Percentiles rank a stretch among this genome's conserved stretches.
Evolutionary conservation across 163 green algal genomes (phyloP).

Genomic region (Prototheca cutis): DNA sequence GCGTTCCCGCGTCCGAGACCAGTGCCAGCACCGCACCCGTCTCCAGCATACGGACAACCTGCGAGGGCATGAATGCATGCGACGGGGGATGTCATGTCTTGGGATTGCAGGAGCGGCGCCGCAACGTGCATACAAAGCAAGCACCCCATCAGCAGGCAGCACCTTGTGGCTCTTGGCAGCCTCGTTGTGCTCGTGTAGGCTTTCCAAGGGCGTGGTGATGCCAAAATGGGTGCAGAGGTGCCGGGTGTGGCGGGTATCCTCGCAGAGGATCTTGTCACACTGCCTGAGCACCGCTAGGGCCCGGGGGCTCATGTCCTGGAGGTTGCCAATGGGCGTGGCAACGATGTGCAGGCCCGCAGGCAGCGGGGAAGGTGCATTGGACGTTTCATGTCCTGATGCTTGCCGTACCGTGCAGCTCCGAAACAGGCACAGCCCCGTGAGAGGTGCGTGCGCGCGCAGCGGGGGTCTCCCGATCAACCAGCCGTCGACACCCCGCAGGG

Average conservation of each 20-base stretch:
- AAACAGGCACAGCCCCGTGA: too few species aligned
- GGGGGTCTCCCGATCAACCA: too few species aligned
- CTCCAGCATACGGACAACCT: constrained; percentile 41
- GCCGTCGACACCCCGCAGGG: too few species aligned
- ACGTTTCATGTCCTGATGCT: not conserved
- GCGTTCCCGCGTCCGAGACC: constrained; percentile 77
- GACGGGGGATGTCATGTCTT: not conserved
- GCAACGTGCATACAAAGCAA: too few species aligned
- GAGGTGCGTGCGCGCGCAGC: too few species aligned
- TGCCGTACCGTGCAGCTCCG: not conserved
- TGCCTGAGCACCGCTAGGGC: constrained; percentile 51
- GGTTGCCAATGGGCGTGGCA: constrained; percentile 57
- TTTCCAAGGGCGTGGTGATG: constrained; percentile 43
- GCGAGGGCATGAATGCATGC: not conserved
- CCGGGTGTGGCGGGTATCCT: constrained; percentile 73
- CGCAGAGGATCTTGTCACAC: constrained; percentile 40
- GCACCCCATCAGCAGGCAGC: too few species aligned
- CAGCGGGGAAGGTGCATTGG: too few species aligned
- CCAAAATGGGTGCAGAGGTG: constrained; percentile 56
- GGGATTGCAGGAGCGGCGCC: too few species aligned
- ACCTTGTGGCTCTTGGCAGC: constrained; percentile 16
- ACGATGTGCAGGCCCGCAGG: constrained; percentile 33
- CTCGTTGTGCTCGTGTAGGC: constrained; percentile 83
- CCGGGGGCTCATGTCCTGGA: constrained; percentile 68
- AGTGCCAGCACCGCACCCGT: constrained; percentile 57